phyloP scores from a whole-genome alignment of 108 stramenopile genomes.

The Cyclotella cryptica region DNA sequence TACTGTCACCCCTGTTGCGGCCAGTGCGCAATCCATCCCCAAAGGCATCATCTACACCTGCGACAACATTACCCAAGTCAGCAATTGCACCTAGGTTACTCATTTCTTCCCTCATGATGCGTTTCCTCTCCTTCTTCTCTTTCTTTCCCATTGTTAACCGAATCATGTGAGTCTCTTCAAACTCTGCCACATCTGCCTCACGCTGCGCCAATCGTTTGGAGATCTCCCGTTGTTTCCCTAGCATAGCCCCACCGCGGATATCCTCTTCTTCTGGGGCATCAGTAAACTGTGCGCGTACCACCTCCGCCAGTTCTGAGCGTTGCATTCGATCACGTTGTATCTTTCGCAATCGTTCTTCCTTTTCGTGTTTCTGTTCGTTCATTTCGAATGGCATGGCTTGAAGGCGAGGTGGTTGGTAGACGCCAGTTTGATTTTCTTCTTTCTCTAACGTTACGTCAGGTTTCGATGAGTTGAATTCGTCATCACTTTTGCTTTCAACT shows the following conservation, averaged over 20 bases:
- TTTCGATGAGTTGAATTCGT: slow-evolving; percentile 3
- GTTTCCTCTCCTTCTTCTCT: slow-evolving; percentile 83
- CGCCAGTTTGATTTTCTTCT: slow-evolving; percentile 21
- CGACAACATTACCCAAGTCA: slow-evolving; percentile 73
- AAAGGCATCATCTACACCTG: slow-evolving; percentile 70
- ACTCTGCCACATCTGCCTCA: slow-evolving; percentile 70
- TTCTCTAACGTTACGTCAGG: slow-evolving; percentile 26
- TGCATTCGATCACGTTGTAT: slow-evolving; percentile 67
- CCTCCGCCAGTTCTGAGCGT: slow-evolving; percentile 79
- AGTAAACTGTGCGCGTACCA: slow-evolving; percentile 73
- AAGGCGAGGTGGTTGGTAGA: slow-evolving; percentile 83
- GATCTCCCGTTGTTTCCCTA: slow-evolving; percentile 75
- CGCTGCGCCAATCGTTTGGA: slow-evolving; percentile 67
- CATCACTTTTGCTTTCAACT: slow-evolving; percentile 17
- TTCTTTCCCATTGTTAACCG: slow-evolving; percentile 75
- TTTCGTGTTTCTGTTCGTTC: slow-evolving; percentile 56
- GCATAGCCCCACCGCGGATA: slow-evolving; percentile 77
- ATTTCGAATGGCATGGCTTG: slow-evolving; percentile 84
- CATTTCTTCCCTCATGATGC: slow-evolving; percentile 75
- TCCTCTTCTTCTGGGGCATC: slow-evolving; percentile 91
- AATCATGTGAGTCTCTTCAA: slow-evolving; percentile 86
- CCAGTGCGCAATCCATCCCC: slow-evolving; percentile 30
- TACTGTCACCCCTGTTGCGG: slow-evolving; percentile 1
- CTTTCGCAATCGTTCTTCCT: slow-evolving; percentile 56
- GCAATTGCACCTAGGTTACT: slow-evolving; percentile 85